Base-by-base conservation (phyloP, 352 stramenopile genomes). In the Pythium rhizo-oryzae region DNA sequence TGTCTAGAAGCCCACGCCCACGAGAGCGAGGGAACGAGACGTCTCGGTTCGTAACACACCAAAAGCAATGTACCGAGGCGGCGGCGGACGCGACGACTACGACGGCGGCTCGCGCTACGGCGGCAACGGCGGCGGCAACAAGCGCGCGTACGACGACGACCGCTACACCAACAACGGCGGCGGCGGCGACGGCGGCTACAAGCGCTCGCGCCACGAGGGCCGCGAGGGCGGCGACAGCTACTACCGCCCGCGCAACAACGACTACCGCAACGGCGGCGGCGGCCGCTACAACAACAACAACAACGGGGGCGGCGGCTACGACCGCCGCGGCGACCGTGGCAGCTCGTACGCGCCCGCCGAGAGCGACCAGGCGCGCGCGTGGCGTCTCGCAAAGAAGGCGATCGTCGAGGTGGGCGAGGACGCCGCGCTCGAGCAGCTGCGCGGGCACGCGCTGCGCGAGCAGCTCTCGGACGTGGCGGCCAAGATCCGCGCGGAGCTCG, bases 341-440 rank as follows among this genome's bases (percentile, higher is more conserved):
- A 43, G 37, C 52, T 44, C 63, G 44, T 60, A 63, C 23, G 52
- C 61, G 9, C 50, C 64, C 5, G 55, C 62, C 6, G 85, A 94
- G 67, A 92, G 81, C 68, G 84, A 94, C 52, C 72, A 80, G 44
- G 84, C 82, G 43, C 82, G 85, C 15, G 71, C 80, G 25, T 94
- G 85, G 85, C 84, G 85, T 8, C 63, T 94, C 51, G 75, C 81
- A 33, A 92, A 92, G 66, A 92, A 95, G 67, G 78, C 74, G 24
- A 68, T 93, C 49, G 73, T 95, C 41, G 84, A 93, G 65, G 74
- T 93, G 3, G 79, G 82, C 11, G 84, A 91, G 63, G 67, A 75
- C 25, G 75, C 64, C 21, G 63, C 54, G 37, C 57, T 68, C 21
- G 77, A 80, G 52, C 79, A 76, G 33, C 72, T 80, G 3, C 53